Evolutionary conservation across 2,329 filamentous ascomycete species (phyloP).

Genomic region (Periglandula ipomoeae): DNA sequence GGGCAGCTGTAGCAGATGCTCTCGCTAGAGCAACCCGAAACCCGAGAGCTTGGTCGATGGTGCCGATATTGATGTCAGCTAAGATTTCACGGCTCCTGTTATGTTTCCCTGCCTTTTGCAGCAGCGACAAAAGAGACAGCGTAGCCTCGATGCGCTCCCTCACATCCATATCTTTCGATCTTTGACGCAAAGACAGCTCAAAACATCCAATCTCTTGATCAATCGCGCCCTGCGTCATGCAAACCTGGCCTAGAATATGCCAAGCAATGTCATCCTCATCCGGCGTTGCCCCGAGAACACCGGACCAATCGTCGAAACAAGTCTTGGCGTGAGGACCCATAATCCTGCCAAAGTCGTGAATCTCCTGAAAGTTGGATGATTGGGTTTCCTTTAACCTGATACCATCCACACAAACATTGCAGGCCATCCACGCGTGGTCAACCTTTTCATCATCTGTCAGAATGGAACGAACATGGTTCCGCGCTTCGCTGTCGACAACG

Average conservation of each 20-base stretch:
- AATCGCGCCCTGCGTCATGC: slow-evolving; percentile 17
- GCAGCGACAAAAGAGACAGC: slow-evolving; percentile 14
- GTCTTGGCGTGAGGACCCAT: slow-evolving; percentile 19
- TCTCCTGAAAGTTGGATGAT: slow-evolving; percentile 13
- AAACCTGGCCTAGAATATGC: slow-evolving; percentile 24
- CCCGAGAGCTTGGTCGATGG: slow-evolving; percentile 15
- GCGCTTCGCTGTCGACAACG: slow-evolving; percentile 15
- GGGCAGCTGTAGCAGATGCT: slow-evolving; percentile 14
- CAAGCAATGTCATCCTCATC: slow-evolving; percentile 27
- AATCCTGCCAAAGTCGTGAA: slow-evolving; percentile 16
- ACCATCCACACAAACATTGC: slow-evolving; percentile 15
- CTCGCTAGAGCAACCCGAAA: slow-evolving; percentile 16
- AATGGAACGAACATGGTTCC: slow-evolving; percentile 13
- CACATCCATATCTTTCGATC: slow-evolving; percentile 6
- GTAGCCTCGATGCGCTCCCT: slow-evolving; percentile 15
- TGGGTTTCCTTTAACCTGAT: slow-evolving; percentile 13
- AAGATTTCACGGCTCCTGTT: slow-evolving; percentile 14
- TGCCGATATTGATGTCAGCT: slow-evolving; percentile 12
- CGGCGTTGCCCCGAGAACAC: slow-evolving; percentile 8
- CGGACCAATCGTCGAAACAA: slow-evolving; percentile 18
- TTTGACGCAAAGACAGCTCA: slow-evolving; percentile 13
- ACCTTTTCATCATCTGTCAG: slow-evolving; percentile 12
- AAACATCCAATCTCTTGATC: slow-evolving; percentile 19
- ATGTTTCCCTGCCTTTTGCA: slow-evolving; percentile 12
- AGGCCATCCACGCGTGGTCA: slow-evolving; percentile 17